phyloP scores from a whole-genome alignment of 768 basidiomycete species.

The Calocybe cyanea region DNA sequence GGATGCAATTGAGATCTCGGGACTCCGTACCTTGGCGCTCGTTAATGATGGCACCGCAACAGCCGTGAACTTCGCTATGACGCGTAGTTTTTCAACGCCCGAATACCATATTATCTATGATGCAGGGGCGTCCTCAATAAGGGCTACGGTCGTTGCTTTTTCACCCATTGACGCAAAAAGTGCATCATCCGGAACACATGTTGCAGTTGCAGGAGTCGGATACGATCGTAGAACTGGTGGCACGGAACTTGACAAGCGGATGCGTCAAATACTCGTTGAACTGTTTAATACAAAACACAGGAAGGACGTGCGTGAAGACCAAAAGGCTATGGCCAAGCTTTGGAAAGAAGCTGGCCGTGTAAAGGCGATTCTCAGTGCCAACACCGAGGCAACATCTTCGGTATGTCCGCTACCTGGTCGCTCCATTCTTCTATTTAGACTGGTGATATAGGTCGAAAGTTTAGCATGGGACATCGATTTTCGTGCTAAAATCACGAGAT shows the following conservation, averaged over 20 bases:
- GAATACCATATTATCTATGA: constrained; percentile 94
- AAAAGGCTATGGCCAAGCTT: constrained; percentile 86
- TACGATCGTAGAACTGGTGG: constrained; percentile 77
- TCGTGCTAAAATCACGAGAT: constrained; percentile 69
- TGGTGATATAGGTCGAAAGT: constrained; percentile 67
- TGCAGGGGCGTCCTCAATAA: constrained; percentile 80
- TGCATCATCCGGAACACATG: constrained; percentile 55
- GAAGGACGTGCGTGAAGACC: constrained; percentile 66
- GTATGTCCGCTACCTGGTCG: constrained; percentile 36
- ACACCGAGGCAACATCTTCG: constrained; percentile 69
- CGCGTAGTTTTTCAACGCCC: constrained; percentile 73
- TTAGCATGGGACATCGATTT: constrained; percentile 90
- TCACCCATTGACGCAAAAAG: constrained; percentile 50
- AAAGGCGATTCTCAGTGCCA: constrained; percentile 92
- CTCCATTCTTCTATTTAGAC: too few species aligned
- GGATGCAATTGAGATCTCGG: constrained; percentile 91
- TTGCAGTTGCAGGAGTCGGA: constrained; percentile 78
- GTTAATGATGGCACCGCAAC: constrained; percentile 93
- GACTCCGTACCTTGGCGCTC: constrained; percentile 76
- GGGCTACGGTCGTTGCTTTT: constrained; percentile 76
- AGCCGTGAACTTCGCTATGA: constrained; percentile 99
- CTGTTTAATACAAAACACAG: constrained; percentile 72
- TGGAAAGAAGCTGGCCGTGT: constrained; percentile 92
- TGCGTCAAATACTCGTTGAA: constrained; percentile 76
- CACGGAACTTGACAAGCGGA: constrained; percentile 75